Base-by-base conservation (phyloP, 2,329 filamentous ascomycete species). In the Chaetothyriales sp. region DNA sequence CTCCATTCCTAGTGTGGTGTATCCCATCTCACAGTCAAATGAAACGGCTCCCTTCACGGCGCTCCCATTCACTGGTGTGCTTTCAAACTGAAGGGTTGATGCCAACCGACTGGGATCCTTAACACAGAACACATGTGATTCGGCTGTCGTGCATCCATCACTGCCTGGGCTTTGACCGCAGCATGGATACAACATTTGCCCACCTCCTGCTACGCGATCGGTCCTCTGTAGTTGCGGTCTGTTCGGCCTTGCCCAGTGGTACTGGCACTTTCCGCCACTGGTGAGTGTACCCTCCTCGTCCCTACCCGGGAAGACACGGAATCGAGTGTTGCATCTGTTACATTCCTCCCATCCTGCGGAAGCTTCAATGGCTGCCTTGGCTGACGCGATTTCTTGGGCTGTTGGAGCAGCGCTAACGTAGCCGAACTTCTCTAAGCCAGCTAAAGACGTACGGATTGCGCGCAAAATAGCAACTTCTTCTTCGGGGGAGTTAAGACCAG, bases 1-100 rank as follows among this genome's bases (percentile, higher is more conserved):
- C 66, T 98, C 92, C 58, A 97, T 72, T 0, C 94, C 92, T 48
- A 84, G 69, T 0, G 86, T 86, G 0, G 94, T 98, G 64, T 94
- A 97, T 4, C 86, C 87, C 92, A 98, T 98, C 65, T 98, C 92
- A 62, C 92, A 97, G 66, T 98, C 92, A 62, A 98, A 90, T 57
- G 82, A 85, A 9, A 97, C 81, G 4, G 59, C 56, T 22, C 20
- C 46, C 46, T 45, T 48, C 1, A 45, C 15, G 46, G 51, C 51
- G 7, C 54, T 51, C 10, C 46, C 40, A 20, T 88, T 89, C 10
- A 74, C 68, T 0, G 89, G 89, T 0, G 92, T 97, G 55, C 79
- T 69, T 52, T 80, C 77, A 65, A 94, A 98, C 49, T 90, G 89
- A 61, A 94, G 75, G 2, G 90, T 70, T 0, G 82, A 72, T 0